Percentiles rank a stretch among this genome's conserved stretches.
These are phyloP conservation scores for Tremella yokohamensis DNA, from an alignment of 768 basidiomycete species.

Conservation along the genomic window DNA sequence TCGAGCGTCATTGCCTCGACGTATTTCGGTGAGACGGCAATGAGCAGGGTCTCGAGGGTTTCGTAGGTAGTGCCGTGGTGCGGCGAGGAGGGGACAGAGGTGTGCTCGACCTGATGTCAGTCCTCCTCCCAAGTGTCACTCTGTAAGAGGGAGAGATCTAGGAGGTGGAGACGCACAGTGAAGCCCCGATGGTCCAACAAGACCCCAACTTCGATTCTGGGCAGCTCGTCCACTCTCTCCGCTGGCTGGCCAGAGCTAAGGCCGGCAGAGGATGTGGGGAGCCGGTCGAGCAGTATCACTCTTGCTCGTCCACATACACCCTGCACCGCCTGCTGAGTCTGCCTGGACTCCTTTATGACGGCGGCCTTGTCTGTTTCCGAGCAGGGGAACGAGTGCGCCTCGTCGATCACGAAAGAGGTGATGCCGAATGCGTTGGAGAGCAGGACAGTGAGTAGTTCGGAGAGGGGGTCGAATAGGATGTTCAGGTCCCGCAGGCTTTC, in stretches of 20 bases:
- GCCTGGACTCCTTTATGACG: constrained; percentile 9
- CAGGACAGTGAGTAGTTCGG: constrained; percentile 17
- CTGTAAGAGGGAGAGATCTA: neutral
- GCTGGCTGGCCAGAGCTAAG: neutral
- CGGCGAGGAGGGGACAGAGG: neutral
- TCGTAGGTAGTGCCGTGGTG: constrained; percentile 32
- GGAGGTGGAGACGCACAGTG: constrained; percentile 26
- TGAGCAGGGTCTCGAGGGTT: constrained; percentile 32
- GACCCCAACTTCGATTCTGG: constrained; percentile 8
- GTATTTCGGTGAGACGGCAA: constrained; percentile 31
- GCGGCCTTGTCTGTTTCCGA: constrained; percentile 15
- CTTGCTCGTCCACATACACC: constrained; percentile 4
- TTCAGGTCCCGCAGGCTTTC: constrained; percentile 11
- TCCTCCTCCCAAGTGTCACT: neutral
- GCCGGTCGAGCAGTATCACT: constrained; percentile 11
- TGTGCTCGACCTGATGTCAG: neutral
- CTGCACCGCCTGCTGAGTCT: constrained; percentile 13
- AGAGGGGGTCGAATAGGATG: constrained; percentile 20
- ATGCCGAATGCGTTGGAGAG: constrained; percentile 19
- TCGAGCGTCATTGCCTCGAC: constrained; percentile 35
- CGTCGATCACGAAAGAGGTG: constrained; percentile 10
- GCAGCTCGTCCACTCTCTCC: no score
- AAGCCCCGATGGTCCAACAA: constrained; percentile 34
- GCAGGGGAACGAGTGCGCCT: constrained; percentile 16
- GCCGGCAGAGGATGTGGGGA: neutral